Evolutionary conservation across 2,329 filamentous ascomycete species (phyloP).

Genomic region (Rhynchosporium agropyri): DNA sequence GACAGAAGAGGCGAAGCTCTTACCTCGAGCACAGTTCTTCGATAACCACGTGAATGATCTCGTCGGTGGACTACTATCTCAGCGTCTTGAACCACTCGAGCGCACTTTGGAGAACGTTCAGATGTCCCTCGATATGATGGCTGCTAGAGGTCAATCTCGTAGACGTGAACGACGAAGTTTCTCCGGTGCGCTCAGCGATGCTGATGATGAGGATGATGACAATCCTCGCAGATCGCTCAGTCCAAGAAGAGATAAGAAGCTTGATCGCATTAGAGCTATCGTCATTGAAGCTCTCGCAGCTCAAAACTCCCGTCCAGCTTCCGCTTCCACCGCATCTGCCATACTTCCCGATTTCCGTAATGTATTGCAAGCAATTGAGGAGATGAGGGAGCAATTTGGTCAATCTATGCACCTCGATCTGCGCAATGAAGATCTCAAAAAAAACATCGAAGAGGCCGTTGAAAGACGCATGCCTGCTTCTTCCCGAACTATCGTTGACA

Average conservation of each 20-base stretch:
- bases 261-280: conserved; percentile 78
- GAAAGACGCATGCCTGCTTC: conserved; percentile 58
- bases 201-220: conserved; percentile 93
- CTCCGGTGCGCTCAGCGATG: conserved; percentile 78
- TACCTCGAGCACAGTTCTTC: conserved; percentile 83
- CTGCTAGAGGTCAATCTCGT: conserved; percentile 57
- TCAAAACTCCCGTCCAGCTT: conserved; percentile 47
- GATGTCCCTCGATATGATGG: conserved; percentile 62
- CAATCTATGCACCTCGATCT: conserved; percentile 50
- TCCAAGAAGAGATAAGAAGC: conserved; percentile 73
- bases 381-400: conserved; percentile 59
- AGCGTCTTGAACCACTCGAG: conserved; percentile 79
- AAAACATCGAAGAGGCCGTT: conserved; percentile 65
- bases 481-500: conserved; percentile 51
- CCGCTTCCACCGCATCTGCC: conserved; percentile 32
- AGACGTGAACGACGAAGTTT: conserved; percentile 64
- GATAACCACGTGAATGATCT: conserved; percentile 87
- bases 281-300: conserved; percentile 72
- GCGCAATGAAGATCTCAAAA: conserved; percentile 58
- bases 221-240: conserved; percentile 70
- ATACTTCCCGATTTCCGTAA: conserved; percentile 45
- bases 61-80: conserved; percentile 75
- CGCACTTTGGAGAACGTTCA: conserved; percentile 77
- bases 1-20: conserved; percentile 80
- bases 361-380: conserved; percentile 68